phyloP scores from a whole-genome alignment of 768 basidiomycete species.

The Termitomyces bulborhizus region DNA sequence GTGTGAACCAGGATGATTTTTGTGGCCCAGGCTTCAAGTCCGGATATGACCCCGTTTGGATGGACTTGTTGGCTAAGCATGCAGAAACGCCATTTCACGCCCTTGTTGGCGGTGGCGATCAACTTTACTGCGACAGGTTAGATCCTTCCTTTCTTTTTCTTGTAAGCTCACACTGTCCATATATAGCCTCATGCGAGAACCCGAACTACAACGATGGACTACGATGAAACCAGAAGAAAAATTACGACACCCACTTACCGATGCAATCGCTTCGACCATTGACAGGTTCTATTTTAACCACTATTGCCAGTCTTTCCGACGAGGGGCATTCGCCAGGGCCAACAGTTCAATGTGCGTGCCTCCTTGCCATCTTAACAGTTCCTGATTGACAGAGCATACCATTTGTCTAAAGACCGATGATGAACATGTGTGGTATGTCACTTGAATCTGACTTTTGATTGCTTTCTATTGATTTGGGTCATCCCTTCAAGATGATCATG shows the following conservation, averaged over 20 bases:
- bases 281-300: slow-evolving; percentile 90
- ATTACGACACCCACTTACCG: slow-evolving; percentile 51
- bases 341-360: slow-evolving; percentile 80
- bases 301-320: slow-evolving; percentile 82
- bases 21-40: slow-evolving; percentile 71
- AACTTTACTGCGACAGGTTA: slow-evolving; percentile 81
- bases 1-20: slow-evolving; percentile 87
- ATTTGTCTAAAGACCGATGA: slow-evolving; percentile 56
- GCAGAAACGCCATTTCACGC: slow-evolving; percentile 76
- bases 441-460: background rate
- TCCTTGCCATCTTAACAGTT: background rate
- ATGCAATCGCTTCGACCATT: slow-evolving; percentile 68
- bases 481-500: slow-evolving; percentile 64
- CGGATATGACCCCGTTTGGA: slow-evolving; percentile 91
- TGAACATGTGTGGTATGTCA: slow-evolving; percentile 74
- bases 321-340: slow-evolving; percentile 85
- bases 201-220: slow-evolving; percentile 86
- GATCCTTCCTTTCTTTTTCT: slow-evolving; percentile 15
- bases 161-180: background rate
- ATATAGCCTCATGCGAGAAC: slow-evolving; percentile 72
- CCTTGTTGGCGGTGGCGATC: slow-evolving; percentile 93
- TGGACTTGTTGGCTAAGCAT: slow-evolving; percentile 84
- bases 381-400: slow-evolving; percentile 3
- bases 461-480: background rate
- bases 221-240: slow-evolving; percentile 53